Percentiles rank a stretch among this genome's conserved stretches.
Conservation (phyloP, 345 rosid species). For the Ailanthus altissimus region DNA sequence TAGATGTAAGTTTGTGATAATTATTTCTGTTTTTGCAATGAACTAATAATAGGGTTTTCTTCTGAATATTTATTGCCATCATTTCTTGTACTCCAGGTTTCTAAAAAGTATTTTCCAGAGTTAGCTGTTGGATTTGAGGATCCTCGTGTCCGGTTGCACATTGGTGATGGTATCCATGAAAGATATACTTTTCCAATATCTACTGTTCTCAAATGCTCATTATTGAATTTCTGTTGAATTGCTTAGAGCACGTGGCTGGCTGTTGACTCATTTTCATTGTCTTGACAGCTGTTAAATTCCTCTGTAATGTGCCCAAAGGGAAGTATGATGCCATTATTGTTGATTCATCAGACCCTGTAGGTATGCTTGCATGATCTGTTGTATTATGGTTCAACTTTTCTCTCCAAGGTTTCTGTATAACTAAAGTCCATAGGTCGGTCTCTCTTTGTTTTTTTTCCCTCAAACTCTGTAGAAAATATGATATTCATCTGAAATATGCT, state of each 20-base stretch:
- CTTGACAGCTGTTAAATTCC: conserved; percentile 78
- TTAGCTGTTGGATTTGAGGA: conserved; percentile 88
- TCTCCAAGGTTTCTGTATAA: background rate
- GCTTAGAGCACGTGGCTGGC: conserved; percentile 2
- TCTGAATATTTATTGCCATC: background rate
- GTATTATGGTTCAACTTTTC: conserved; percentile 6
- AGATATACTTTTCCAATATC: background rate
- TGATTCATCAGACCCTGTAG: conserved; percentile 97
- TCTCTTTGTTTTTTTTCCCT: background rate
- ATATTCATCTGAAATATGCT: background rate
- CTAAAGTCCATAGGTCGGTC: background rate
- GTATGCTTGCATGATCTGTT: conserved; percentile 41
- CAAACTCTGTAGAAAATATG: background rate
- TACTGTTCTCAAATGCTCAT: background rate
- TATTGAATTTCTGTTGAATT: background rate
- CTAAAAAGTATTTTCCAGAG: conserved; percentile 78
- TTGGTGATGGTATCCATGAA: conserved; percentile 85
- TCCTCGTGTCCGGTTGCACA: conserved; percentile 85
- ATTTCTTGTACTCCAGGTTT: conserved; percentile 51
- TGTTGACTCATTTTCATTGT: conserved; percentile 31
- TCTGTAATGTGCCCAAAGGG: conserved; percentile 58
- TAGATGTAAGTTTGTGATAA: conserved; percentile 66
- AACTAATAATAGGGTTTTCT: background rate
- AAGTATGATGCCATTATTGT: conserved; percentile 90
- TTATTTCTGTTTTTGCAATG: background rate